Base-by-base conservation (phyloP, 345 rosid genomes). In the Eucalyptus decipiens region DNA sequence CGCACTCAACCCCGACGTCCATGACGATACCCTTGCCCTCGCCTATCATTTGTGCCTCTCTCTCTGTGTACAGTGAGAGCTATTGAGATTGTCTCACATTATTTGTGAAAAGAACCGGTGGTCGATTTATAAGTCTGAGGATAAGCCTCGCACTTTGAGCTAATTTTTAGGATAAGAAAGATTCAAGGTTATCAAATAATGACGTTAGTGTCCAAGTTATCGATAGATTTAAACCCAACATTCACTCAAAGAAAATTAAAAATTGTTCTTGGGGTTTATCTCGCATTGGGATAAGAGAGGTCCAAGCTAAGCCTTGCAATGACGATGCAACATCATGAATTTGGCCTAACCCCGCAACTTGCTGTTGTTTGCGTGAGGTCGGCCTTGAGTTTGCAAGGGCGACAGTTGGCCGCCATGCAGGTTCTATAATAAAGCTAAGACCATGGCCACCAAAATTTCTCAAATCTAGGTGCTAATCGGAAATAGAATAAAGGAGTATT, bases 11-110 rank as follows among this genome's bases (percentile, higher is more conserved):
- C 72, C 5, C 5, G 18, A 62, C 34, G 9, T 30, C 34, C 8
- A 62, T 6, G 34, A 6, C 69, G 18, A 62, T 62, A 1, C 34
- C 34, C 32, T 30, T 4, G 34, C 34, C 32, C 69, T 58, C 4
- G 2, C 69, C 34, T 12, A 60, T 62, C 16, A 13, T 15, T 4
- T 62, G 18, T 30, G 69, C 17, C 18, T 4, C 14, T 5, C 3
- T 60, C 34, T 28, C 67, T 28, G 0, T 60, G 0, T 30, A 30
- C 16, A 9, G 34, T 14, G 34, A 30, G 69, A 15, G 34, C n/a
- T 52, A 19, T 8, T 19, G 10, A 52, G 0, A 52, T 52, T 19
- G 24, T 52, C 24, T 52, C 9, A 7, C 2, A 19, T 52, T 52
- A 19, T 52, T 52, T 52, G 2, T 52, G 58, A 52, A 21, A 52